phyloP scores from a whole-genome alignment of 2,329 filamentous ascomycete species.

The Gyromitra esculenta region DNA sequence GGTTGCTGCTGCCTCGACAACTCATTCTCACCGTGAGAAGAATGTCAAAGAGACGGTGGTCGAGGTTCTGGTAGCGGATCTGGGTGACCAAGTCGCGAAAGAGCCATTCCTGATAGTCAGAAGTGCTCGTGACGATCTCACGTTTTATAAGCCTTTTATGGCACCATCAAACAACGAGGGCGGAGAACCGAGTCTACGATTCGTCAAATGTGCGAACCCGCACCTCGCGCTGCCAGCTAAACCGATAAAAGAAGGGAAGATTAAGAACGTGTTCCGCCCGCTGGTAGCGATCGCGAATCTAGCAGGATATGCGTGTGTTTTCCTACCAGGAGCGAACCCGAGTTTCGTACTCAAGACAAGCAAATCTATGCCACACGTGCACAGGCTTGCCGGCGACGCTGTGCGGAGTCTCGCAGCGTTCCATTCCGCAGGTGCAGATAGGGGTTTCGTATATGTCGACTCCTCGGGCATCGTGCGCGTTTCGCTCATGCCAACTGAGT shows the following conservation, averaged over 20 bases:
- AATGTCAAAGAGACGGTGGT: constrained; percentile 65
- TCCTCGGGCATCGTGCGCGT: constrained; percentile 75
- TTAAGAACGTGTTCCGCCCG: constrained; percentile 65
- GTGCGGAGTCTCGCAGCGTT: constrained; percentile 79
- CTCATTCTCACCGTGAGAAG: constrained; percentile 75
- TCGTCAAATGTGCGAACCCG: constrained; percentile 78
- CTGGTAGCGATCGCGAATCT: constrained; percentile 72
- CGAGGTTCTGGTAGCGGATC: constrained; percentile 83
- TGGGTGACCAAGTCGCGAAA: constrained; percentile 77
- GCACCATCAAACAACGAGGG: constrained; percentile 60
- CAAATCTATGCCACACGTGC: constrained; percentile 77
- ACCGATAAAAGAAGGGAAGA: constrained; percentile 61
- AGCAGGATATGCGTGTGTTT: constrained; percentile 81
- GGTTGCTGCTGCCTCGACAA: constrained; percentile 56
- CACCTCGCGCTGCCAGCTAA: constrained; percentile 69
- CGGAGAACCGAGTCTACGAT: constrained; percentile 66
- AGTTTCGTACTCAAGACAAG: constrained; percentile 84
- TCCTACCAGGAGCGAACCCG: constrained; percentile 81
- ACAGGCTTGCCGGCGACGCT: constrained; percentile 75
- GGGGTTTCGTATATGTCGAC: constrained; percentile 85
- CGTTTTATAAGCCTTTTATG: constrained; percentile 83
- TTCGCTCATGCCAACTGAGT: constrained; percentile 74
- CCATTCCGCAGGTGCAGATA: constrained; percentile 78
- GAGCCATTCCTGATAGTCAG: constrained; percentile 84
- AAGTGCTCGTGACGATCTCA: constrained; percentile 81